Conservation (phyloP, 2,329 filamentous ascomycete genomes). For the Ophiostoma angusticollis region DNA sequence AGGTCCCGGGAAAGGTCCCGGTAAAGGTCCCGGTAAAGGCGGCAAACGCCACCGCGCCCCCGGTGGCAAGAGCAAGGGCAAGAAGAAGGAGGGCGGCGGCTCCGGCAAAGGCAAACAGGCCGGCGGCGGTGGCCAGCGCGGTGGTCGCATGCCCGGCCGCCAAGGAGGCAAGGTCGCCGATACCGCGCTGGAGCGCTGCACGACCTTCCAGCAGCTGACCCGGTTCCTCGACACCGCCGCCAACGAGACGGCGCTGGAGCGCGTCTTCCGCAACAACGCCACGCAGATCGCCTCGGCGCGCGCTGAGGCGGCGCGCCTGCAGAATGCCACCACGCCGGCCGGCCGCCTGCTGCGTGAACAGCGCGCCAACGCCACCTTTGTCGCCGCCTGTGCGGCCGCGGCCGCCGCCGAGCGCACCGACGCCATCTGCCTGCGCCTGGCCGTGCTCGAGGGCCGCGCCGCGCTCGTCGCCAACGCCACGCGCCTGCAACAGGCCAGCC, state of each 20-base stretch:
- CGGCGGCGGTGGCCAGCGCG: no score
- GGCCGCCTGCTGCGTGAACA: conserved; percentile 20
- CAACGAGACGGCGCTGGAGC: conserved; percentile 24
- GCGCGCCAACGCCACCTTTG: conserved; percentile 24
- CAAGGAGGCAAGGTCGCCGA: not conserved
- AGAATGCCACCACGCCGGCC: conserved; percentile 23
- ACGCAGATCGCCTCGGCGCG: conserved; percentile 20
- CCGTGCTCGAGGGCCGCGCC: conserved; percentile 16
- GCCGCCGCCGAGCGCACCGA: conserved; percentile 19
- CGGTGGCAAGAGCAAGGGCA: conserved; percentile 6
- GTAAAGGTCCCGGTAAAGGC: no score
- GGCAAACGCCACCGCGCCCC: no score
- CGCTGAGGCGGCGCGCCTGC: conserved; percentile 21
- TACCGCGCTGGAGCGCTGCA: conserved; percentile 18
- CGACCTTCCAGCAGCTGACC: conserved; percentile 21
- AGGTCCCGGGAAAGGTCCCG: no score
- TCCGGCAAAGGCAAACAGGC: no score
- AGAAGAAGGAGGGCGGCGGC: conserved; percentile 9
- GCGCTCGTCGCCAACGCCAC: conserved; percentile 18
- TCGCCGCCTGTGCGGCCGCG: conserved; percentile 22
- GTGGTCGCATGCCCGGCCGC: no score
- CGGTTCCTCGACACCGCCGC: conserved; percentile 20
- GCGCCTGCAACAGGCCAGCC: conserved; percentile 13
- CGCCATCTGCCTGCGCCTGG: conserved; percentile 20
- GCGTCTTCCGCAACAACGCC: conserved; percentile 23